A percentile compares a stretch with the other conserved stretches of the same genome.
Conservation (phyloP, 2,329 filamentous ascomycete genomes). For the Diaporthe vaccinii region DNA sequence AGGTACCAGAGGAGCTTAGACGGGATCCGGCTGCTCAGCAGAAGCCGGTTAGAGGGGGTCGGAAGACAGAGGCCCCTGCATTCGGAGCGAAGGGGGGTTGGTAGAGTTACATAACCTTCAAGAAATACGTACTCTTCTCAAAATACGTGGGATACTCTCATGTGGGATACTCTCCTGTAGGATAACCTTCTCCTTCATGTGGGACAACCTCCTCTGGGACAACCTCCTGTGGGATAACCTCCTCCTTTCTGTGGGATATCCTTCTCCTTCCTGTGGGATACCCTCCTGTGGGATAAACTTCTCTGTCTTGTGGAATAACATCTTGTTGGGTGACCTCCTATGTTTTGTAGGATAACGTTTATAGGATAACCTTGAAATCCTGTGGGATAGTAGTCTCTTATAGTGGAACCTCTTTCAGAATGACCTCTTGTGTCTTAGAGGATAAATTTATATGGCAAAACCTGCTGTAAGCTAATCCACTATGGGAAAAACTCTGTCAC, state of each 20-base stretch:
- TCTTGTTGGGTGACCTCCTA: neutral
- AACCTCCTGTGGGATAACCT: neutral
- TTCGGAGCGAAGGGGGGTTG: slow-evolving; percentile 22
- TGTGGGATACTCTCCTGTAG: neutral
- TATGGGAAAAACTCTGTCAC: too few relatives aligned
- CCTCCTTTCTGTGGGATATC: neutral
- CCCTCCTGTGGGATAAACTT: neutral
- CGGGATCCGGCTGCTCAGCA: slow-evolving; percentile 94
- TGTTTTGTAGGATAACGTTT: too few relatives aligned
- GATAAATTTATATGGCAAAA: too few relatives aligned
- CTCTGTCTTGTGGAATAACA: neutral
- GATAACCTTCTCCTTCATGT: neutral
- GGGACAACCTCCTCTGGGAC: neutral
- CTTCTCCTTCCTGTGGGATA: neutral
- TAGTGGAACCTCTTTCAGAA: neutral
- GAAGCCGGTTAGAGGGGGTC: slow-evolving; percentile 68
- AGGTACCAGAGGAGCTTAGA: slow-evolving; percentile 90
- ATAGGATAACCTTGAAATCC: too few relatives aligned
- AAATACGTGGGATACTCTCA: neutral
- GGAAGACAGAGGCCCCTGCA: slow-evolving; percentile 42
- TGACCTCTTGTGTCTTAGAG: neutral
- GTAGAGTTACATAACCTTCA: neutral
- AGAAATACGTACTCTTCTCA: neutral
- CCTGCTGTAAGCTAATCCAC: too few relatives aligned
- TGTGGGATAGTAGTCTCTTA: too few relatives aligned